Base-by-base conservation (phyloP, 805 yeast species). In the Middelhovenomyces tepae region DNA sequence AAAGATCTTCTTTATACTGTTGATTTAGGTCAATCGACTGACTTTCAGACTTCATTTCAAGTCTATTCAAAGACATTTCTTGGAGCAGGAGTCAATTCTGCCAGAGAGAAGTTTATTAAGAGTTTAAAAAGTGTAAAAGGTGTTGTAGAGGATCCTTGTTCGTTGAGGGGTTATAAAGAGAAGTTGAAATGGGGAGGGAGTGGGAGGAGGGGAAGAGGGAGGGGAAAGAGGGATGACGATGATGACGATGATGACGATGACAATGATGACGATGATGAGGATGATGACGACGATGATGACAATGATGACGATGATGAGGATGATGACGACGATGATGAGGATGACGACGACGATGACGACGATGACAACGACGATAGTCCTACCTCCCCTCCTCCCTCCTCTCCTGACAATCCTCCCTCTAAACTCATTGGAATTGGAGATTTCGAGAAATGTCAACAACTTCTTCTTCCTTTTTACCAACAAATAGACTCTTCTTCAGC, bases 51-150 rank as follows among this genome's bases (percentile, higher is more conserved):
- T 4, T 47, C 40, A 1, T 43, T 52, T 0, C 49, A 63, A 32
- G 63, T 77, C 2, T 75, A 63, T 38, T 64, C 77, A 4, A 70
- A 70, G 34, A 69, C 78, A 0, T 74, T 71, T 37, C 48, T 75
- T 7, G 82, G 83, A 1, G 68, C 67, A 38, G 85, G 85, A 1
- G 64, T 74, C 54, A 60, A 63, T 35, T 76, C 73, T 41, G 76
- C 78, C 3, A 73, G 67, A 39, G 43, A 47, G 4, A 62, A 59
- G 32, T 75, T 73, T 45, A 51, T 68, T 7, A 51, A 62, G 11
- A n/a, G n/a, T n/a, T n/a, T n/a, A n/a, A n/a, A n/a, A n/a, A n/a
- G n/a, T n/a, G n/a, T n/a, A n/a, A 5, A 26, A n/a, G 17, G 17
- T 5, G n/a, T n/a, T n/a, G n/a, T n/a, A n/a, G 17, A n/a, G 17